Base-by-base conservation (phyloP, 768 basidiomycete genomes). In the Macrocybe gigantea region DNA sequence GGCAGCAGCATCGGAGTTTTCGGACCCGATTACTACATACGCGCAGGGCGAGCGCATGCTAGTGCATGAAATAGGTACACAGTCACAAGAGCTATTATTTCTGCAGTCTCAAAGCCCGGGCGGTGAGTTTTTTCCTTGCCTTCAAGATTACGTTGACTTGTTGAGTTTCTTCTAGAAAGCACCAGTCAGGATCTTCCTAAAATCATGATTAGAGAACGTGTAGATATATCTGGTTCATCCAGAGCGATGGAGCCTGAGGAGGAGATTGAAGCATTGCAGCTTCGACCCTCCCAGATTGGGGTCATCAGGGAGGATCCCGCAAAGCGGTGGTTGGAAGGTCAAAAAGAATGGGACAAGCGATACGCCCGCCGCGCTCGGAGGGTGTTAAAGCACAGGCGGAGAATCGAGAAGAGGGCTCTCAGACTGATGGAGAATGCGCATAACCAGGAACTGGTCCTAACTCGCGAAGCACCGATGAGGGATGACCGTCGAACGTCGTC, bases 231-330 rank as follows among this genome's bases (percentile, higher is more conserved):
- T 30, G 88, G 88, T 0, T 59, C 64, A 6, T 64, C 77, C 5
- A 74, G 89, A 32, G 70, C 78, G 0, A 78, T 92, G 72, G 88
- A 92, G 54, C 68, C 78, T 0, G 62, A 64, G 38, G 68, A 70
- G 7, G 73, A 82, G 6, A 65, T 92, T 5, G 58, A 65, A 5
- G 79, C 74, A 1, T 65, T 90, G 37, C 60, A 69, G 7, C 59
- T 90, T 36, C 70, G 73, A 0, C 65, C 74, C 0, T 68, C 71
- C 9, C 70, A 85, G 50, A 73, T 90, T 35, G 88, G 87, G 0
- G 61, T 85, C 33, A 79, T 92, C 61, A 88, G 85, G 60, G 88
- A 90, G 62, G 78, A 68, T 0, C 82, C 85, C 0, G 79, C 79
- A 0, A 69, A 75, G 58, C 73, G 82, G n/a, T 93, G 87, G 75